A percentile compares a stretch with the other conserved stretches of the same genome.
Evolutionary conservation across 2,329 filamentous ascomycete species (phyloP).

Genomic region (Clarireedia paspali): DNA sequence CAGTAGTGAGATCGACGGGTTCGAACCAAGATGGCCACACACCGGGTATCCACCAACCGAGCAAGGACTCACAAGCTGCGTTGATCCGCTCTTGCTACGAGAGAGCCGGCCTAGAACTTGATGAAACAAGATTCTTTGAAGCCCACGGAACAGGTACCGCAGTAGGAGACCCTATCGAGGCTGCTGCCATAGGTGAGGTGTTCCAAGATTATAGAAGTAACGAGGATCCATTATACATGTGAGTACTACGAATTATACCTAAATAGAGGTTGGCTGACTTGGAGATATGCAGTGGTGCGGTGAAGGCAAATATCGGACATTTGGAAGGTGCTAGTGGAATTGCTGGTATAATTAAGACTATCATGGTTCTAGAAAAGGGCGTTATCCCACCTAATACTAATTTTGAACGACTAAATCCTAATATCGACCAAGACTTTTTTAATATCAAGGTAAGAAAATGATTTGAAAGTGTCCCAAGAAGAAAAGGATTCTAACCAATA

Average conservation of each 20-base stretch:
- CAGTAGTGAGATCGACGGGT: slow-evolving; percentile 43
- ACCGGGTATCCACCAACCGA: slow-evolving; percentile 45
- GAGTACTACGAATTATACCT: neutral
- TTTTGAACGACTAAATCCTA: slow-evolving; percentile 31
- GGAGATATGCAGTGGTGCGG: slow-evolving; percentile 13
- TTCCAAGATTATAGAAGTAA: neutral
- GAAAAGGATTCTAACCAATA: slow-evolving; percentile 17
- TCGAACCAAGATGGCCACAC: slow-evolving; percentile 50
- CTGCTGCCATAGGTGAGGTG: neutral
- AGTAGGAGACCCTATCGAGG: neutral
- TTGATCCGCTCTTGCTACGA: slow-evolving; percentile 8
- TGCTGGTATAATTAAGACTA: slow-evolving; percentile 24
- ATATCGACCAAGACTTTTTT: slow-evolving; percentile 17
- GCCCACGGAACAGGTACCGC: slow-evolving; percentile 11
- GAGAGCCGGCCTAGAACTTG: slow-evolving; percentile 3
- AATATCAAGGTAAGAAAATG: neutral
- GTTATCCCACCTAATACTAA: slow-evolving; percentile 25
- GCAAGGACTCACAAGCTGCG: slow-evolving; percentile 32
- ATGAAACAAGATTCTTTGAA: slow-evolving; percentile 10
- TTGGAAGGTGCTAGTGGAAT: slow-evolving; percentile 24
- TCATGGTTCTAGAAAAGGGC: slow-evolving; percentile 22
- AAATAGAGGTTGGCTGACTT: neutral
- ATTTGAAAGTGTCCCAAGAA: neutral
- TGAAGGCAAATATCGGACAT: slow-evolving; percentile 25
- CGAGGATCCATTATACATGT: neutral